Percentiles rank a stretch among this genome's conserved stretches.
These are phyloP conservation scores for Dothiorella sarmentorum DNA, from an alignment of 2,329 filamentous ascomycete genomes.

Conservation along the genomic window DNA sequence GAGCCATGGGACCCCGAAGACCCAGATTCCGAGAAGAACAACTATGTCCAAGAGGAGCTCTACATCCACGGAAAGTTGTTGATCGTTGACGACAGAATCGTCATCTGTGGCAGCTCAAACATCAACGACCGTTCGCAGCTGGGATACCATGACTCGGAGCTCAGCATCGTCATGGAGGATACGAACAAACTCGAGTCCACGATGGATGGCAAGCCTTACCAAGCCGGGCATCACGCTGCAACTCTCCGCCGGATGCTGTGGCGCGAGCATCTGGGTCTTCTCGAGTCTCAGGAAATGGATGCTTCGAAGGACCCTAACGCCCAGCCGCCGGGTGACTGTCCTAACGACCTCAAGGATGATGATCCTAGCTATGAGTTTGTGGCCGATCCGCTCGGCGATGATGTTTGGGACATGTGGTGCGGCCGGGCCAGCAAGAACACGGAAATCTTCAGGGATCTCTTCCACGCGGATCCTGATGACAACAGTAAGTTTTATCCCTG, in stretches of 20 bases:
- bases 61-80: conserved; percentile 92
- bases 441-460: conserved; percentile 70
- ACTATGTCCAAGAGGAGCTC: conserved; percentile 93
- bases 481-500: conserved; percentile 51
- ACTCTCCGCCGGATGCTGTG: conserved; percentile 79
- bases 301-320: conserved; percentile 70
- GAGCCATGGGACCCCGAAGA: conserved; percentile 73
- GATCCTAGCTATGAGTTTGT: conserved; percentile 54
- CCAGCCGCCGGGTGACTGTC: conserved; percentile 64
- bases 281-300: conserved; percentile 67
- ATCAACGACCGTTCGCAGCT: conserved; percentile 88
- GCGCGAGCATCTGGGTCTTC: conserved; percentile 83
- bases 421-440: conserved; percentile 67
- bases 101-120: conserved; percentile 83
- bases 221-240: conserved; percentile 76
- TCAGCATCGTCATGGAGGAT: conserved; percentile 88
- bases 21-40: conserved; percentile 71
- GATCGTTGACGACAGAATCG: conserved; percentile 81
- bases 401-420: conserved; percentile 65
- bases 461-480: conserved; percentile 87
- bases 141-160: conserved; percentile 85
- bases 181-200: conserved; percentile 64
- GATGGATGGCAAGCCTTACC: conserved; percentile 76
- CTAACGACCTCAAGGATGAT: conserved; percentile 71
- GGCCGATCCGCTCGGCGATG: conserved; percentile 56